Base-by-base conservation (phyloP, 2,329 filamentous ascomycete genomes). In the Dactylellina haptotyla region DNA sequence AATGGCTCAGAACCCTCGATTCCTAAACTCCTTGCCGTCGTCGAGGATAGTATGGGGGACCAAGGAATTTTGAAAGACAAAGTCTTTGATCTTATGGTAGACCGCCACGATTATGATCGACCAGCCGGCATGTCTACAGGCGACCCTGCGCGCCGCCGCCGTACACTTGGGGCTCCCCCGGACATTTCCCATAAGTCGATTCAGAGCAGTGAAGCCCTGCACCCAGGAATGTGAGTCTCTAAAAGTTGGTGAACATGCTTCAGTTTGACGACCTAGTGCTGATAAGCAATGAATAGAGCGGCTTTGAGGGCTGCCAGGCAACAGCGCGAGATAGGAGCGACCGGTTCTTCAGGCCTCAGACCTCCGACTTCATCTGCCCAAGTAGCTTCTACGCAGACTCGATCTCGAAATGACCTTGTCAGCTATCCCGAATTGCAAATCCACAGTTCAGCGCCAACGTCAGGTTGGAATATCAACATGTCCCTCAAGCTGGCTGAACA, bases 391-490 rank as follows among this genome's bases (percentile, higher is more conserved):
- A 54, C 4, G 16, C 28, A 18, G 30, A 37, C 5, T 26, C 62
- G 2, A 37, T 9, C 10, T 23, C 51, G 18, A 23, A 46, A 16
- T 26, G 54, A 16, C 51, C 39, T 0, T n/a, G 50, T 41, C 50
- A 39, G 14, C 14, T 43, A 46, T 34, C 51, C 25, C 51, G 20
- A 25, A 50, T 41, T 43, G 28, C 54, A 26, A 1, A 28, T n/a
- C 45, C 43, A 18, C 18, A 43, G 26, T 41, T 30, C 50, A 25
- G 50, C 50, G 6, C 39, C 62, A 16, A 45, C 14, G 6, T 14
- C 63, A 10, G 23, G 14, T 6, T 67, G 58, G 20, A 50, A 67
- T 25, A 58, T 67, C 16, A 67, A 67, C 20, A 1, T 43, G 9
- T 53, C 25, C 0, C 45, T 67, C 6, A 57, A 23, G 9, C 14